Base-by-base conservation (phyloP, 352 stramenopile species). In the Thraustotheca clavata region DNA sequence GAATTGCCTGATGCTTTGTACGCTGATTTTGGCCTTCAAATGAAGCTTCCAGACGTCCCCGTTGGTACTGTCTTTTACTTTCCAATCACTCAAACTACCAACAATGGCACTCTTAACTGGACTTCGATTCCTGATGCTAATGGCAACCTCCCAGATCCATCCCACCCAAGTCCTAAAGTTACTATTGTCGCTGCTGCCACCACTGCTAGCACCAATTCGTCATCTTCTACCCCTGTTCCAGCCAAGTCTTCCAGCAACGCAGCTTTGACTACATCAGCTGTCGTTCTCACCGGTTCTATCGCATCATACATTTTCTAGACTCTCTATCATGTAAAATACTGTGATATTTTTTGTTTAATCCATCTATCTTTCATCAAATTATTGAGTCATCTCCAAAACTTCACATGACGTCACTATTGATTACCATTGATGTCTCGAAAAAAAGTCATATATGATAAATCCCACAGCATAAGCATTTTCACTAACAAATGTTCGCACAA, bases 1-100 rank as follows among this genome's bases (percentile, higher is more conserved):
- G 39, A 40, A 41, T 24, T 63, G 20, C 55, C 55, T 4, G 39
- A 63, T 31, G 35, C 39, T 3, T 33, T 63, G 4, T 63, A 63
- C 55, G 27, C 20, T 9, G 55, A 63, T 41, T 63, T 63, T 63
- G 55, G 55, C n/a, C 20, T 63, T 16, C 55, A 63, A 33, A 49
- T 63, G 29, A 63, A 63, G 55, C 20, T 63, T 31, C 18, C 29
- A 27, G 32, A 63, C 55, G 20, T 35, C 18, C 34, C 55, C 11
- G 20, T 63, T 33, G 35, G 35, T 31, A 63, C 55, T 9, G 26
- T 47, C 20, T 47, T 63, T 7, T 63, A 63, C 36, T 63, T 63
- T 27, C 55, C 55, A 27, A 27, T 55, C 7, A 63, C 55, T 20
- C 55, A 63, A 57, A 27, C 26, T 12, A 63, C 55, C 12, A 40